Percentiles rank a stretch among this genome's conserved stretches.
Evolutionary conservation across 495 filamentous ascomycete species (phyloP).

Genomic region (Xylaria castorea): DNA sequence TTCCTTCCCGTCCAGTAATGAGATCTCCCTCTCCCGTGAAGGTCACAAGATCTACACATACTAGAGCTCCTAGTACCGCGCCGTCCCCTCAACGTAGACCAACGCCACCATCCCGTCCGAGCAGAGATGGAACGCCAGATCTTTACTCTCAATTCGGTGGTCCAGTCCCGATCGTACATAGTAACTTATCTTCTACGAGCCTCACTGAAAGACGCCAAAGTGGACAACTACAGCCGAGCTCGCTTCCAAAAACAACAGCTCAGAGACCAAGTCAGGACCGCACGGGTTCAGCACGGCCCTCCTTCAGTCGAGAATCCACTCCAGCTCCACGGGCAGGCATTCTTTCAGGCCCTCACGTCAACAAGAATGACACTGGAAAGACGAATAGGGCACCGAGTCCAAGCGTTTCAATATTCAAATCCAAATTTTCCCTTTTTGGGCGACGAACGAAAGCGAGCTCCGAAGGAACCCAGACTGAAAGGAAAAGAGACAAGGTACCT

Average conservation of each 20-base stretch:
- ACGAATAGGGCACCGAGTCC: slow-evolving; percentile 56
- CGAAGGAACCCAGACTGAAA: slow-evolving; percentile 56
- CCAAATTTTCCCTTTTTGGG: slow-evolving; percentile 78
- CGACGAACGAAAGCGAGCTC: slow-evolving; percentile 73
- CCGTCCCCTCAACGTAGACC: slow-evolving; percentile 42
- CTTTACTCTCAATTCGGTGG: slow-evolving; percentile 63
- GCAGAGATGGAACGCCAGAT: slow-evolving; percentile 78
- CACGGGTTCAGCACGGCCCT: slow-evolving; percentile 36
- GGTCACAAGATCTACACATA: slow-evolving; percentile 31
- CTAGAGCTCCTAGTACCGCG: slow-evolving; percentile 36
- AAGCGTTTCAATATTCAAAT: slow-evolving; percentile 48
- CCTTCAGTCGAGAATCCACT: slow-evolving; percentile 47
- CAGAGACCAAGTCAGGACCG: slow-evolving; percentile 37
- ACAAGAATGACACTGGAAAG: slow-evolving; percentile 44
- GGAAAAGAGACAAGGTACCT: slow-evolving; percentile 59
- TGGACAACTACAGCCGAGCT: slow-evolving; percentile 43
- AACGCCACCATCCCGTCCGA: slow-evolving; percentile 69
- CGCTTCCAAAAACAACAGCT: slow-evolving; percentile 39
- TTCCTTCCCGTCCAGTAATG: slow-evolving; percentile 39
- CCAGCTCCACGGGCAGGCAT: slow-evolving; percentile 44
- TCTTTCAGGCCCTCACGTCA: slow-evolving; percentile 29
- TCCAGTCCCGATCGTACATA: slow-evolving; percentile 75
- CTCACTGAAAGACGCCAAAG: slow-evolving; percentile 52
- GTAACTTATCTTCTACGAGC: slow-evolving; percentile 68
- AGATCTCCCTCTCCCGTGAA: slow-evolving; percentile 43